Evolutionary conservation across 139 green algal species (phyloP).

Genomic region (Chlorella vulgaris): DNA sequence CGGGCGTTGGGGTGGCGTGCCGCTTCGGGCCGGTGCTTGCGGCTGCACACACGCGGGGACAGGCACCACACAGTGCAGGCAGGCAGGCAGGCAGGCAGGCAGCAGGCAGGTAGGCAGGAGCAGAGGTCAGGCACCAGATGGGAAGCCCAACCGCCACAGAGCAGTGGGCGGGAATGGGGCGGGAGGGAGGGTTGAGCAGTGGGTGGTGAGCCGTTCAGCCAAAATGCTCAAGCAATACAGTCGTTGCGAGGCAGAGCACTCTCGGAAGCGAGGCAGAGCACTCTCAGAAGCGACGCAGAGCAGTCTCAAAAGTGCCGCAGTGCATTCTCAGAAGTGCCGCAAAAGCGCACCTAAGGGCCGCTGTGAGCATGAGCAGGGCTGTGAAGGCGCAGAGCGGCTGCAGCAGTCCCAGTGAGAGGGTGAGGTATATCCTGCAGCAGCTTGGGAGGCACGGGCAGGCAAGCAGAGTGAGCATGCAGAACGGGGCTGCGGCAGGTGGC

Average conservation of each 20-base stretch:
- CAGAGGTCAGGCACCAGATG: too few species aligned
- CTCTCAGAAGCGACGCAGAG: too few species aligned
- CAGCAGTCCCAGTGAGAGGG: constrained; percentile 29
- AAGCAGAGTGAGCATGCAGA: background rate
- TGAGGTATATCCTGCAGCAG: constrained; percentile 33
- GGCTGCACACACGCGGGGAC: background rate
- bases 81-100: background rate
- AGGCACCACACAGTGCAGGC: background rate
- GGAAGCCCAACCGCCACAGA: too few species aligned
- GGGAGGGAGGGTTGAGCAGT: too few species aligned
- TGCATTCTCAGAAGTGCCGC: too few species aligned
- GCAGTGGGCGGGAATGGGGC: too few species aligned
- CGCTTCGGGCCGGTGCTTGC: background rate
- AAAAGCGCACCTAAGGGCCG: constrained; percentile 3
- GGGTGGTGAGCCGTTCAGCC: too few species aligned
- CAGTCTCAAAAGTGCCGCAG: too few species aligned
- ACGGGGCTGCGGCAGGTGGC: background rate
- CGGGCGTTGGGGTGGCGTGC: background rate
- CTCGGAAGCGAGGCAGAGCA: too few species aligned
- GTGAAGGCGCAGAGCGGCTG: constrained; percentile 24
- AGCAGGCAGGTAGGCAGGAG: too few species aligned
- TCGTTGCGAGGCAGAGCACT: too few species aligned
- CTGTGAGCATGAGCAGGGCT: constrained; percentile 36
- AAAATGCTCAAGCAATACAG: too few species aligned
- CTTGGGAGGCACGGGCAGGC: background rate